Conservation (phyloP, 805 yeast genomes). For the Ogataea trehaloabstinens region DNA sequence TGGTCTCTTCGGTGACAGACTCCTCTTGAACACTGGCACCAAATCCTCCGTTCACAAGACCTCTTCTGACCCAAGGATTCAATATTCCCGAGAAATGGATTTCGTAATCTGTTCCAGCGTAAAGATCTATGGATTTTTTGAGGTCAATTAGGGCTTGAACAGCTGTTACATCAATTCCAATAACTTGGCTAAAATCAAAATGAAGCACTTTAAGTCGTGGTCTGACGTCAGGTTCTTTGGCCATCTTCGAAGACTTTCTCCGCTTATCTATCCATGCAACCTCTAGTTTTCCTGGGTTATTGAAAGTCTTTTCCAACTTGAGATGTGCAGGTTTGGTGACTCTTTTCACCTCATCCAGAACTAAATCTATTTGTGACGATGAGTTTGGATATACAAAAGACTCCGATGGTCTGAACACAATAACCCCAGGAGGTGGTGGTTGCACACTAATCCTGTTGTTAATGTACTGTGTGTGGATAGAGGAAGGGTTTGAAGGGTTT, state of each 20-base stretch:
- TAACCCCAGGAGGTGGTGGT: conserved; percentile 89
- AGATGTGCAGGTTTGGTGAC: conserved; percentile 57
- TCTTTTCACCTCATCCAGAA: conserved; percentile 64
- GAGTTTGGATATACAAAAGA: conserved; percentile 80
- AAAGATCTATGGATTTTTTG: conserved; percentile 65
- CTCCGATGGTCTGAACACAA: conserved; percentile 82
- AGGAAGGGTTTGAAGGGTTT: conserved; percentile 19
- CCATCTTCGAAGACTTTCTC: conserved; percentile 21
- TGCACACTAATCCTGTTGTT: conserved; percentile 57
- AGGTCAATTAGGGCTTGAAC: conserved; percentile 76
- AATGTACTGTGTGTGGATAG: conserved; percentile 34
- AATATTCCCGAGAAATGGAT: conserved; percentile 84
- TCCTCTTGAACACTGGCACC: conserved; percentile 39
- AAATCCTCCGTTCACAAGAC: conserved; percentile 72
- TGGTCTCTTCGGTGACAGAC: conserved; percentile 6
- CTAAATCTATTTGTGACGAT: conserved; percentile 65
- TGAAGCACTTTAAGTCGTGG: conserved; percentile 73
- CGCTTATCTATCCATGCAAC: conserved; percentile 29
- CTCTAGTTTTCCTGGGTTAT: conserved; percentile 71
- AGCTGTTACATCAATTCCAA: conserved; percentile 76
- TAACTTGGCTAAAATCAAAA: conserved; percentile 76
- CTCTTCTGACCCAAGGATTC: conserved; percentile 84
- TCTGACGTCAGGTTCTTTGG: conserved; percentile 44
- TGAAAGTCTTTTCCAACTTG: conserved; percentile 71
- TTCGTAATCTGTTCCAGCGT: conserved; percentile 82